phyloP scores from a whole-genome alignment of 208 protist genomes.

The Leishmania tarentolae region DNA sequence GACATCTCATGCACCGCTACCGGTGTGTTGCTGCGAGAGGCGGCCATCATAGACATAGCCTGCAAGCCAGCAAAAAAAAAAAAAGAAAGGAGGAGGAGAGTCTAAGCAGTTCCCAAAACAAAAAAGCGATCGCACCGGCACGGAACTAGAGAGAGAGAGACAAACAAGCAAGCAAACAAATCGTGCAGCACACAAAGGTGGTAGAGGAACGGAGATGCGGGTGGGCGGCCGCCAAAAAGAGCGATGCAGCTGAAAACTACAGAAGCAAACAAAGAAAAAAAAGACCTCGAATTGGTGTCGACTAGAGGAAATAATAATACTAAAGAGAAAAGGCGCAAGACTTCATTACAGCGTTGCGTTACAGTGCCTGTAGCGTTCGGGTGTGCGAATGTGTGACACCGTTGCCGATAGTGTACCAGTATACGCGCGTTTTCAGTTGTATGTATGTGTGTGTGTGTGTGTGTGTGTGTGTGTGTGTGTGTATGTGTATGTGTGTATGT shows the following conservation, averaged over 20 bases:
- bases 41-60: constrained; percentile 5
- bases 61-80: not conserved
- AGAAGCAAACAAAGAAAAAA: not conserved
- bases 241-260: not conserved
- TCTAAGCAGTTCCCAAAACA: not conserved
- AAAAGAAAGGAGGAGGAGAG: not conserved
- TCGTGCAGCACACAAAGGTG: not conserved
- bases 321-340: not conserved
- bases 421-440: not conserved
- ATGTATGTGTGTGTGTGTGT: not conserved
- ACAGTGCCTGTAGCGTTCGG: not conserved
- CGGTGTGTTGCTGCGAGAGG: constrained; percentile 22
- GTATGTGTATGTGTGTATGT: not conserved
- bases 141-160: not conserved
- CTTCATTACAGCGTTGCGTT: not conserved
- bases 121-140: not conserved
- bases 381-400: not conserved
- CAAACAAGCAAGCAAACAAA: too few relatives aligned
- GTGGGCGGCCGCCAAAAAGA: not conserved
- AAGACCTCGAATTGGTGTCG: not conserved
- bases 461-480: not conserved
- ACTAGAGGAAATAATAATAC: not conserved
- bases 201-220: not conserved
- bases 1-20: constrained; percentile 54
- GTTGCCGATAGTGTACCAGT: not conserved